A percentile compares a stretch with the other conserved stretches of the same genome.
Evolutionary conservation across 805 yeast species (phyloP).

Genomic region (Tetrapisispora phaffii): DNA sequence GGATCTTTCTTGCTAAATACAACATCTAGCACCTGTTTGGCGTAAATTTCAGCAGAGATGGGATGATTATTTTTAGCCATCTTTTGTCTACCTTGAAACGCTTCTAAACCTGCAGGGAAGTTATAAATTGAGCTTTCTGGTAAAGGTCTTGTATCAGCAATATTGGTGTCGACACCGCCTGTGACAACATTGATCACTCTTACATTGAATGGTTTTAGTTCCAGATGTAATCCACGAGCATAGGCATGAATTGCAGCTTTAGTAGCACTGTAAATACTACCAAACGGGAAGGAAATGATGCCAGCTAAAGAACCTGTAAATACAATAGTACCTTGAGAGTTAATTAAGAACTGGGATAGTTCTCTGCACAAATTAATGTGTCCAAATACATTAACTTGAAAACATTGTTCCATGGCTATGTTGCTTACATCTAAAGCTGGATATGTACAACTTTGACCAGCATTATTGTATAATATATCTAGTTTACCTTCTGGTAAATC

Average conservation of each 20-base stretch:
- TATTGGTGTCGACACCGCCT: slow-evolving; percentile 66
- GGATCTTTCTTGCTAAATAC: slow-evolving; percentile 31
- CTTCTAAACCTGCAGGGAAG: slow-evolving; percentile 40
- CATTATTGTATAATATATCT: slow-evolving; percentile 63
- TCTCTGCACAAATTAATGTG: slow-evolving; percentile 56
- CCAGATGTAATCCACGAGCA: slow-evolving; percentile 52
- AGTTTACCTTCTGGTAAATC: slow-evolving; percentile 39
- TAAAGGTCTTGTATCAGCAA: slow-evolving; percentile 54
- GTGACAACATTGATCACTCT: slow-evolving; percentile 60
- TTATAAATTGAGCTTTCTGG: slow-evolving; percentile 48
- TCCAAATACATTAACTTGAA: slow-evolving; percentile 61
- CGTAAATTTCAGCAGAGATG: slow-evolving; percentile 49
- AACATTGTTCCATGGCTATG: slow-evolving; percentile 40
- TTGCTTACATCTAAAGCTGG: slow-evolving; percentile 62
- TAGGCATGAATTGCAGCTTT: slow-evolving; percentile 73
- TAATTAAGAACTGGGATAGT: slow-evolving; percentile 44
- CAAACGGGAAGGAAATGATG: slow-evolving; percentile 57
- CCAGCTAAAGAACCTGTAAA: slow-evolving; percentile 72
- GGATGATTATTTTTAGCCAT: slow-evolving; percentile 56
- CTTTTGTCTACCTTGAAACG: slow-evolving; percentile 41
- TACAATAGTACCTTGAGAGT: slow-evolving; percentile 57
- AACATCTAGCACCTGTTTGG: slow-evolving; percentile 44
- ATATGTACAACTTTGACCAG: slow-evolving; percentile 64
- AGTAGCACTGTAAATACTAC: slow-evolving; percentile 52
- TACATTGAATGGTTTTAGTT: slow-evolving; percentile 63